Conservation (phyloP, 2,329 filamentous ascomycete genomes). For the Macroventuria anomochaeta region DNA sequence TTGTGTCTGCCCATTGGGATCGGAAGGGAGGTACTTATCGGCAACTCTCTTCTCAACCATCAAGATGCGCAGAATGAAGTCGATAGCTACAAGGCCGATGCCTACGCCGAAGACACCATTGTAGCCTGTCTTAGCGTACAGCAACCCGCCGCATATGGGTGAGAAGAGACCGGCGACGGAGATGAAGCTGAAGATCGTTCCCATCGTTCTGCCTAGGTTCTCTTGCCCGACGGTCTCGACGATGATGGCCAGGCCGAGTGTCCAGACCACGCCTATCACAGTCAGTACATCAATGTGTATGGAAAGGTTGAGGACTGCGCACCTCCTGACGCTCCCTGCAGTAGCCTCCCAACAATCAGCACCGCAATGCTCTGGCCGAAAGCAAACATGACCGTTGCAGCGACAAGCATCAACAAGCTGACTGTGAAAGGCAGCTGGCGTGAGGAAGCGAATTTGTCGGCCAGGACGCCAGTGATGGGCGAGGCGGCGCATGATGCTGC, state of each 20-base stretch:
- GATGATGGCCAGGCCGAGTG: constrained; percentile 64
- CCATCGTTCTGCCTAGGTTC: constrained; percentile 67
- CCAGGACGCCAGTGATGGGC: constrained; percentile 60
- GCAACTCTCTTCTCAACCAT: constrained; percentile 62
- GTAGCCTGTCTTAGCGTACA: constrained; percentile 66
- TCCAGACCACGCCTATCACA: constrained; percentile 62
- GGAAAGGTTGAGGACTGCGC: not conserved
- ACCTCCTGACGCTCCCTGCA: constrained; percentile 62
- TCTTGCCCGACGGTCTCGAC: constrained; percentile 64
- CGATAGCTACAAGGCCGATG: constrained; percentile 61
- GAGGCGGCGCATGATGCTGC: constrained; percentile 60
- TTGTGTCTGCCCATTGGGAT: not conserved
- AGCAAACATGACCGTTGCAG: constrained; percentile 63
- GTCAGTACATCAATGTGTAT: not conserved
- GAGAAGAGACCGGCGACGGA: constrained; percentile 63
- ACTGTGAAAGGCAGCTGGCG: constrained; percentile 65
- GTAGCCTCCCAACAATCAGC: constrained; percentile 59
- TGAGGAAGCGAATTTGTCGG: constrained; percentile 58
- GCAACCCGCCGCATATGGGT: constrained; percentile 65
- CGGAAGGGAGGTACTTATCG: constrained; percentile 49
- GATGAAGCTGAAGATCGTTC: constrained; percentile 66
- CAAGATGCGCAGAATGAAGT: constrained; percentile 65
- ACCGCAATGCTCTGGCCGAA: constrained; percentile 57
- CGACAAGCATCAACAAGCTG: constrained; percentile 60
- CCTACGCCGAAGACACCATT: constrained; percentile 65